phyloP scores from a whole-genome alignment of 129 eudicot species.

The Logfia minima region DNA sequence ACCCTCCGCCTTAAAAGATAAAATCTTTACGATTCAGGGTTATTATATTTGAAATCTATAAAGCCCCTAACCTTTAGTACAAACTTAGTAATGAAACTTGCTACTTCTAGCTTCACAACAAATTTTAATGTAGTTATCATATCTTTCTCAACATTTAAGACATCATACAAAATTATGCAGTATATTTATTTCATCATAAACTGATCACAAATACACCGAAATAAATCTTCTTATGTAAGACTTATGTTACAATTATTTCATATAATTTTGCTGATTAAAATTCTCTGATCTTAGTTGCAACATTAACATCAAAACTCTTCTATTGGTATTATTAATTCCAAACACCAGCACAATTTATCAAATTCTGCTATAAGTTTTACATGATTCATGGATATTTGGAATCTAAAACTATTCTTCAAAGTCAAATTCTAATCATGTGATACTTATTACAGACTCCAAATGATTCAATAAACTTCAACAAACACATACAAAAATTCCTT shows the following conservation, averaged over 20 bases:
- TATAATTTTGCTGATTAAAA: background rate
- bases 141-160: background rate
- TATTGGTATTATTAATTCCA: background rate
- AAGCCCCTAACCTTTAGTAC: background rate
- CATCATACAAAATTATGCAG: background rate
- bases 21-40: background rate
- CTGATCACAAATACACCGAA: too few relatives aligned
- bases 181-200: too few relatives aligned
- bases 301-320: background rate
- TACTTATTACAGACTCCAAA: background rate
- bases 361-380: background rate
- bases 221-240: too few relatives aligned
- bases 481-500: background rate
- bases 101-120: background rate
- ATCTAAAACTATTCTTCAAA: background rate
- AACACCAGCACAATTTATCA: background rate
- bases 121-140: too few relatives aligned
- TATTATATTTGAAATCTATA: too few relatives aligned
- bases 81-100: background rate
- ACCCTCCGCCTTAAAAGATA: background rate
- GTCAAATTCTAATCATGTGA: background rate
- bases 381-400: background rate
- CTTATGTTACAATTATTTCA: too few relatives aligned
- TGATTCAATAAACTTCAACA: constrained; percentile 3
- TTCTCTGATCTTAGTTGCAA: background rate